phyloP scores from a whole-genome alignment of 331 rosid species.

The Cydonia oblonga region DNA sequence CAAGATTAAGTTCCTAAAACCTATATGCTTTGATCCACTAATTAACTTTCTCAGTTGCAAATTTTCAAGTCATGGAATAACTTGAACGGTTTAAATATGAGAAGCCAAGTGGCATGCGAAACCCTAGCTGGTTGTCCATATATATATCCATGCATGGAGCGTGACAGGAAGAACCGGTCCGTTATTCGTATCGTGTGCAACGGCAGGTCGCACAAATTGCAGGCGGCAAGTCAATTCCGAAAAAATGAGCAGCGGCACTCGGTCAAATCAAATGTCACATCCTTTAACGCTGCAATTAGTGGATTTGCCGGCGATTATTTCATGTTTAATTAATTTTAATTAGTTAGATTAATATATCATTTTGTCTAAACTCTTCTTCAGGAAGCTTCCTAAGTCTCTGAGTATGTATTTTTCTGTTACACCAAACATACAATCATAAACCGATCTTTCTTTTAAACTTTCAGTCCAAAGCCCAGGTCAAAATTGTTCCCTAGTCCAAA shows the following conservation, averaged over 20 bases:
- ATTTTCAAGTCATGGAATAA: neutral
- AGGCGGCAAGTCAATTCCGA: neutral
- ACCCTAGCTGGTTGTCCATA: neutral
- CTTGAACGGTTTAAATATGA: neutral
- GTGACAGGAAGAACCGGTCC: too few relatives aligned
- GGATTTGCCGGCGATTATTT: slow-evolving; percentile 5
- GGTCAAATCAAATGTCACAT: neutral
- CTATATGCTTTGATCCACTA: neutral
- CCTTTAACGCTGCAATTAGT: neutral
- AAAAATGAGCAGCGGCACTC: neutral
- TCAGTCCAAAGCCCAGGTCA: neutral
- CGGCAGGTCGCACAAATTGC: neutral
- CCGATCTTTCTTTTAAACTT: neutral
- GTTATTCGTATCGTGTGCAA: too few relatives aligned
- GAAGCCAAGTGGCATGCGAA: neutral
- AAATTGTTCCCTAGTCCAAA: neutral
- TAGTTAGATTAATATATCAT: neutral
- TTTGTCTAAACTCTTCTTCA: neutral
- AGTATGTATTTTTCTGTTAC: too few relatives aligned
- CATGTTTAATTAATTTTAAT: neutral
- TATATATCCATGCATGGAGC: neutral
- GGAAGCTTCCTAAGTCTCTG: neutral
- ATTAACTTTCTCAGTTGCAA: neutral
- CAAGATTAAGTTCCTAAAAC: neutral
- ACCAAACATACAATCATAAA: neutral